Percentiles rank a stretch among this genome's conserved stretches.
phyloP scores from a whole-genome alignment of 2,329 filamentous ascomycete genomes.

The Hypoxylon sp. region DNA sequence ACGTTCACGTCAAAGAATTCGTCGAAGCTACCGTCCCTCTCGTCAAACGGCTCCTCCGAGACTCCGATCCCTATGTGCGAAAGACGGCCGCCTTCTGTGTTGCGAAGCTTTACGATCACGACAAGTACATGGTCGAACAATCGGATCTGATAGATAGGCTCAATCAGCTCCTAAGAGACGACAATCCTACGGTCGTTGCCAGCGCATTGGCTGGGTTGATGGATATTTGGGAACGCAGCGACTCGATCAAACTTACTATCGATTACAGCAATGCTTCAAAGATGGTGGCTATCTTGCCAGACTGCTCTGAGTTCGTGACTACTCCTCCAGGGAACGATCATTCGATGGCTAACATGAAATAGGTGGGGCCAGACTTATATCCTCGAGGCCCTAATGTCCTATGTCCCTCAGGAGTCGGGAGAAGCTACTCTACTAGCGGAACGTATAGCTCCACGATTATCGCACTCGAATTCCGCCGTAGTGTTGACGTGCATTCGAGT shows the following conservation, averaged over 20 bases:
- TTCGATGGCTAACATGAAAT: constrained; percentile 17
- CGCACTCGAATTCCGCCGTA: constrained; percentile 96
- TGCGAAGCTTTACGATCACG: constrained; percentile 97
- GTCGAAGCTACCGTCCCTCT: constrained; percentile 90
- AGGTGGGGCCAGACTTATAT: constrained; percentile 99
- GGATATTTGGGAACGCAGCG: constrained; percentile 98
- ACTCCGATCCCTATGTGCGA: constrained; percentile 93
- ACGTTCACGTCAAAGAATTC: constrained; percentile 96
- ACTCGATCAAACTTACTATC: constrained; percentile 97
- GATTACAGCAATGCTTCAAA: constrained; percentile 98
- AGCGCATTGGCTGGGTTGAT: constrained; percentile 91
- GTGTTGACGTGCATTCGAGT: constrained; percentile 97
- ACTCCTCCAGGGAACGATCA: background rate
- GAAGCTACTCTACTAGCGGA: constrained; percentile 93
- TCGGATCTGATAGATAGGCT: constrained; percentile 93
- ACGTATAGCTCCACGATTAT: constrained; percentile 92
- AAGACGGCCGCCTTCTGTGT: constrained; percentile 98
- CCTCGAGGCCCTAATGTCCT: constrained; percentile 96
- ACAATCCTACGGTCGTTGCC: constrained; percentile 97
- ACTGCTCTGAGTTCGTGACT: constrained; percentile 89
- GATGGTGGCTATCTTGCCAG: constrained; percentile 94
- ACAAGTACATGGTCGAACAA: constrained; percentile 86
- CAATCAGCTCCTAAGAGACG: constrained; percentile 90
- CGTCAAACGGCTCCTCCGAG: constrained; percentile 84
- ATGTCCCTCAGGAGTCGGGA: constrained; percentile 89